These are phyloP conservation scores for Beauveria varroae DNA, from an alignment of 2,329 filamentous ascomycete species.

Conservation along the genomic window DNA sequence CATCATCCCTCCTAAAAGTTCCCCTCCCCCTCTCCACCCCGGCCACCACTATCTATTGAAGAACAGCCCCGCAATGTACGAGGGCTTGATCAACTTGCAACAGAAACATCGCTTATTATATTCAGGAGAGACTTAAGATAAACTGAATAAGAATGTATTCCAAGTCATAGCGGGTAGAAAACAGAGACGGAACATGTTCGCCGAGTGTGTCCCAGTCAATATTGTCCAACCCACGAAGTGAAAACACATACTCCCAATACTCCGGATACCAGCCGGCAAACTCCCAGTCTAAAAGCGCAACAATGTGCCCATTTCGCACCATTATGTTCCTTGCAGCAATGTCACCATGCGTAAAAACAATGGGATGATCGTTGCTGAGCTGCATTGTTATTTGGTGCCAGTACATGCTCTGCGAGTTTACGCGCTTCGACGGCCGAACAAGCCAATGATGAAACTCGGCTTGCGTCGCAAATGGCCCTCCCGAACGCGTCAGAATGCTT, in stretches of 20 bases:
- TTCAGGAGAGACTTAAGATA: not conserved
- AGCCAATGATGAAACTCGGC: slow-evolving; percentile 19
- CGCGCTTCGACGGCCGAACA: slow-evolving; percentile 15
- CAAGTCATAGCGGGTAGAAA: not conserved
- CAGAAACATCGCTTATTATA: too few relatives aligned
- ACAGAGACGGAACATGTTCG: not conserved
- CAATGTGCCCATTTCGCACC: not conserved
- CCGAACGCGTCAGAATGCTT: slow-evolving; percentile 17
- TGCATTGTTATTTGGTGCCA: slow-evolving; percentile 20
- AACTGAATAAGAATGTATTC: not conserved
- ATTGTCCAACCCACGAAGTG: not conserved
- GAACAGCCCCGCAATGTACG: too few relatives aligned
- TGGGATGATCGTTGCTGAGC: slow-evolving; percentile 14
- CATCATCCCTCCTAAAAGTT: not conserved
- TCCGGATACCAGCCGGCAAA: not conserved
- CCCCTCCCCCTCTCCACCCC: not conserved
- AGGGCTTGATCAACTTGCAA: too few relatives aligned
- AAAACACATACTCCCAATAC: not conserved
- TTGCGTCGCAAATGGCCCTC: slow-evolving; percentile 16
- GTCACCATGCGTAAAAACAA: slow-evolving; percentile 15
- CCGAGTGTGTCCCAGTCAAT: not conserved
- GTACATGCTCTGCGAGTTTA: slow-evolving; percentile 13
- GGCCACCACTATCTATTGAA: too few relatives aligned
- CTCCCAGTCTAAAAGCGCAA: not conserved
- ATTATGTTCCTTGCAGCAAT: slow-evolving; percentile 15